A percentile compares a stretch with the other conserved stretches of the same genome.
These are phyloP conservation scores for Chamaecyparis obtusa DNA, from an alignment of 75 land plant species.

Conservation along the genomic window DNA sequence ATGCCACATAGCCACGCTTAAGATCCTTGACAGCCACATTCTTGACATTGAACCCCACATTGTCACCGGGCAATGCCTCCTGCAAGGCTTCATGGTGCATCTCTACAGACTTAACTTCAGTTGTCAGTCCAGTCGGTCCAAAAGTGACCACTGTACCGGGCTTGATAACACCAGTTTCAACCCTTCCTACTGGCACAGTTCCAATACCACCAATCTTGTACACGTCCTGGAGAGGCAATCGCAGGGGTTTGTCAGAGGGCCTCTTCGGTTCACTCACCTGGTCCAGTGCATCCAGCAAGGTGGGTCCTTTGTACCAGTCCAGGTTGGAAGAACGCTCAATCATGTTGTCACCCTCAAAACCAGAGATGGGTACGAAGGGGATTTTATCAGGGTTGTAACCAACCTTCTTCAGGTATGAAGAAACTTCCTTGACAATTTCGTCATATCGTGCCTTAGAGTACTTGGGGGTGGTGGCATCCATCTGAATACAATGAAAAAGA, in stretches of 20 bases:
- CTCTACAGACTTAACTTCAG: conserved; percentile 57
- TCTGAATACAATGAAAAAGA: conserved; percentile 10
- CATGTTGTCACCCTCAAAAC: conserved; percentile 65
- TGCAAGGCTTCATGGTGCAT: conserved; percentile 53
- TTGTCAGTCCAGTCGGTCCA: conserved; percentile 45
- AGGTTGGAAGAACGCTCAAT: conserved; percentile 48
- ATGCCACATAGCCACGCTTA: conserved; percentile 62
- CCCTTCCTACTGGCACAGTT: conserved; percentile 42
- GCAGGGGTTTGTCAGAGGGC: conserved; percentile 53
- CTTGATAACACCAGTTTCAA: conserved; percentile 50
- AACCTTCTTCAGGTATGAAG: conserved; percentile 60
- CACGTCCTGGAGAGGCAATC: conserved; percentile 52
- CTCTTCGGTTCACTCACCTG: conserved; percentile 44
- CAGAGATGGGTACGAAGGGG: conserved; percentile 54
- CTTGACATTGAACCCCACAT: conserved; percentile 70
- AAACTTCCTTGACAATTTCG: conserved; percentile 61
- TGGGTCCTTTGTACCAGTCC: conserved; percentile 57
- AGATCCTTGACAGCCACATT: conserved; percentile 72
- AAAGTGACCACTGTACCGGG: conserved; percentile 54
- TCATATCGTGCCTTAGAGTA: conserved; percentile 61
- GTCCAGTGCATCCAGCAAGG: conserved; percentile 48
- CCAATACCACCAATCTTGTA: conserved; percentile 66
- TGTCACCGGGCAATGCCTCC: conserved; percentile 56
- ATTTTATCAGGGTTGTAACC: conserved; percentile 65
- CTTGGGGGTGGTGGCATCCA: conserved; percentile 69